Conservation (phyloP, 306 rosid species). For the Cicer yamashitae region DNA sequence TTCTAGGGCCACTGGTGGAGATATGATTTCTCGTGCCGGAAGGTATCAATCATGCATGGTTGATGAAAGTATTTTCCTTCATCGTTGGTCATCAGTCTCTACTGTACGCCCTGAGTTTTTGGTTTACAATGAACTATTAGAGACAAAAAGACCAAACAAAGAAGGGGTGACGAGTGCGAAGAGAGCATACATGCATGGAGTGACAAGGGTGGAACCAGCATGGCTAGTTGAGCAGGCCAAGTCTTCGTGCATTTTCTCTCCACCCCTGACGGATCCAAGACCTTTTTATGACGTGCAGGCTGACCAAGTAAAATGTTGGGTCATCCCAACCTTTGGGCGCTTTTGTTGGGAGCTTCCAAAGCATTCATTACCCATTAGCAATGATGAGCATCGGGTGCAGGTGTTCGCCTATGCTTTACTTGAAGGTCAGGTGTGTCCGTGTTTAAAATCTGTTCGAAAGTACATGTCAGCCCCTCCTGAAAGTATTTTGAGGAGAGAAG, state of each 20-base stretch:
- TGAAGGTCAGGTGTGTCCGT: conserved; percentile 84
- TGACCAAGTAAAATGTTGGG: conserved; percentile 72
- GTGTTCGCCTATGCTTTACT: conserved; percentile 84
- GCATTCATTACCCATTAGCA: conserved; percentile 54
- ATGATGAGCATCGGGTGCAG: conserved; percentile 48
- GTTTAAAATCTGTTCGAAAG: conserved; percentile 62
- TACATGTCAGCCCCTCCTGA: conserved; percentile 77
- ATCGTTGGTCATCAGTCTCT: conserved; percentile 73
- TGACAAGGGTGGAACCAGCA: conserved; percentile 72
- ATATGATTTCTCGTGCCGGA: conserved; percentile 50
- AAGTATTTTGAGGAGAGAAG: conserved; percentile 76
- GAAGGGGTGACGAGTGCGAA: conserved; percentile 68
- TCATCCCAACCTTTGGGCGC: conserved; percentile 73
- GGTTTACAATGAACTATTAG: conserved; percentile 86
- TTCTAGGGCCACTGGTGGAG: conserved; percentile 54
- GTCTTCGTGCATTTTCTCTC: conserved; percentile 71
- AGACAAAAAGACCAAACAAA: conserved; percentile 76
- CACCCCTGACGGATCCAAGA: conserved; percentile 64
- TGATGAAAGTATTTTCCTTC: conserved; percentile 75
- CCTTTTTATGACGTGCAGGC: conserved; percentile 70
- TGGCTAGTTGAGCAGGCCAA: conserved; percentile 87
- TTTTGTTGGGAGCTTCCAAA: conserved; percentile 85
- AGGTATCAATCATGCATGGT: conserved; percentile 75
- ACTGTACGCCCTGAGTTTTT: conserved; percentile 75
- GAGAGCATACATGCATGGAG: conserved; percentile 84